A percentile compares a stretch with the other conserved stretches of the same genome.
phyloP scores from a whole-genome alignment of 176 grass and related monocot species.

The Musa itinerans region DNA sequence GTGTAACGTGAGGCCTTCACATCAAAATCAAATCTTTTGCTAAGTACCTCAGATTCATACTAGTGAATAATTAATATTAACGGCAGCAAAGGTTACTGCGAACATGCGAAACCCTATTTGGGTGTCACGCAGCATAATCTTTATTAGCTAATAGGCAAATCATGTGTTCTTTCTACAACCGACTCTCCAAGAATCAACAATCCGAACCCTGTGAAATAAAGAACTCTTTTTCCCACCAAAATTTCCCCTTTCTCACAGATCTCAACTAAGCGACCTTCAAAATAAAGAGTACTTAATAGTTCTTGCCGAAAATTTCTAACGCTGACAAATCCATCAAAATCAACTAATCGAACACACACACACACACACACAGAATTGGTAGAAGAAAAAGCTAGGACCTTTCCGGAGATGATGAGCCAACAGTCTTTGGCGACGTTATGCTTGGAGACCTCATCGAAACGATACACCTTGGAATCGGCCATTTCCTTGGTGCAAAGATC shows the following conservation, averaged over 20 bases:
- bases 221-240: not conserved
- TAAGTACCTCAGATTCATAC: not conserved
- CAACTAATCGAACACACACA: not conserved
- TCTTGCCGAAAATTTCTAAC: not conserved
- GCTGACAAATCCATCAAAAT: not conserved
- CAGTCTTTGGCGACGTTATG: slow-evolving; percentile 10
- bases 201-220: not conserved
- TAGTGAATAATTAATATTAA: not conserved
- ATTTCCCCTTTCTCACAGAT: not conserved
- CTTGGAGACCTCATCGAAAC: slow-evolving; percentile 15
- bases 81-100: not conserved
- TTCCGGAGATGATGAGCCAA: slow-evolving; percentile 13
- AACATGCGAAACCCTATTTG: not conserved
- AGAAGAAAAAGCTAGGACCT: not conserved
- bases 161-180: not conserved
- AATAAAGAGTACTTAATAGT: not conserved
- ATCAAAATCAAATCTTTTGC: not conserved
- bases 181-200: not conserved
- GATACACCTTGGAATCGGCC: not conserved
- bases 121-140: not conserved
- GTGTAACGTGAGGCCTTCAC: not conserved
- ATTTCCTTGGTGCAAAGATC: not conserved
- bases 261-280: not conserved
- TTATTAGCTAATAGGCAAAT: too few species aligned
- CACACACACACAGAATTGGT: not conserved